Evolutionary conservation across 2,329 filamentous ascomycete genomes (phyloP), one percentile per base, ranked within the genome.

Genomic region (Verticillium albo-atrum): DNA sequence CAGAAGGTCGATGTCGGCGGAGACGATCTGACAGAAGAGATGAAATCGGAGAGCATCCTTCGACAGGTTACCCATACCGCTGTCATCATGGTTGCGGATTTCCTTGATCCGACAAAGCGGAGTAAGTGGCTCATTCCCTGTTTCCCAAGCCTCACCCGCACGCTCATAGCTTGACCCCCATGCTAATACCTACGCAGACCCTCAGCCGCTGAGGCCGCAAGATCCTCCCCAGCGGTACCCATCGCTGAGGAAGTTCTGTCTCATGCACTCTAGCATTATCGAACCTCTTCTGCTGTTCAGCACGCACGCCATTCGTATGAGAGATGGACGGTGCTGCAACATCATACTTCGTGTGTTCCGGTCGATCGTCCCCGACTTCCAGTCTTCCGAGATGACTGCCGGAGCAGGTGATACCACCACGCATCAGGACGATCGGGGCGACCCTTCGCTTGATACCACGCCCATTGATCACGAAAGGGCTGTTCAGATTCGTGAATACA

Each of bases 31-130:
- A 91, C 90, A 1, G 92, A 97, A 66, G 95, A 99, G 76, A 99
- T 99, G 95, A 97, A 97, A 75, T 89, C 91, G 6, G 95, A 99
- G 73, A 98, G 94, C 69, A 96, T 99, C 30, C 78, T 99, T 53
- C 87, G 95, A 23, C 92, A 97, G 71, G 82, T 98, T 55, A 97
- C 94, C 0, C 95, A 96, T 73, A 92, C 92, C 3, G 91, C 93
- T 1, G 92, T 97, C 30, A 88, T 95, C 67, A 92, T 98, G 82
- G 89, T 97, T 63, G 91, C 92, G 7, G 90, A 92, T 65, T 87
- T 98, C 67, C 80, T 99, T 25, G 93, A 96, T 71, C 90, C 92
- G 15, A 81, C 82, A 55, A 79, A 85, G 76, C 81, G 75, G 72
- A 88, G 86, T 88, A 79, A 76, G 81, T 74, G 30, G 10, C 52